Evolutionary conservation across 352 stramenopile species (phyloP).

Genomic region (Phytophthora idaei): DNA sequence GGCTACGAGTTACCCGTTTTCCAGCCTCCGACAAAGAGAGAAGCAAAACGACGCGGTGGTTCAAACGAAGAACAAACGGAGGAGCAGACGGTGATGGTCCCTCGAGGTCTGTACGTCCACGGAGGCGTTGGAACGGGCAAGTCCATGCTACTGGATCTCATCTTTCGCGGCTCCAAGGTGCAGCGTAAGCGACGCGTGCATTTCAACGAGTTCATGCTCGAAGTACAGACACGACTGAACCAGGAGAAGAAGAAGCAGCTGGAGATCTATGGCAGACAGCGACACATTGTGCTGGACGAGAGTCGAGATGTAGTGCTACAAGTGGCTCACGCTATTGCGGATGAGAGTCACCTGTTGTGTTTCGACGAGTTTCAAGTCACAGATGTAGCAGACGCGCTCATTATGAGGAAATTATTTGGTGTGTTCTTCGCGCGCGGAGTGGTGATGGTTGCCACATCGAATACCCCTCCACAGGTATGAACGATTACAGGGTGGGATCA

Average conservation of each 20-base stretch:
- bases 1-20: constrained; percentile 59
- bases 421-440: constrained; percentile 90
- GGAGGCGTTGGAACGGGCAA: constrained; percentile 96
- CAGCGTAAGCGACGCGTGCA: constrained; percentile 92
- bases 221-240: constrained; percentile 94
- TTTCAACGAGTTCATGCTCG: constrained; percentile 98
- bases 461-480: constrained; percentile 76
- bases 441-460: constrained; percentile 96
- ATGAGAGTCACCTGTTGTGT: constrained; percentile 92
- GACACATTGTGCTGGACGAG: constrained; percentile 81
- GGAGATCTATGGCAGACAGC: constrained; percentile 74
- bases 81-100: constrained; percentile 49
- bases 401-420: constrained; percentile 95
- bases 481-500: not conserved
- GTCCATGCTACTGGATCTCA: constrained; percentile 96
- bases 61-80: not conserved
- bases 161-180: constrained; percentile 75
- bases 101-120: constrained; percentile 94
- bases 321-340: constrained; percentile 87
- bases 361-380: constrained; percentile 99
- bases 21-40: not conserved
- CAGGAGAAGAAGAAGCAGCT: constrained; percentile 90
- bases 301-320: constrained; percentile 72
- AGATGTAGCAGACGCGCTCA: constrained; percentile 97
- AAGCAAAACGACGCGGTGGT: not conserved